Evolutionary conservation across 352 stramenopile genomes (phyloP).

Genomic region (Phytophthora lateralis): DNA sequence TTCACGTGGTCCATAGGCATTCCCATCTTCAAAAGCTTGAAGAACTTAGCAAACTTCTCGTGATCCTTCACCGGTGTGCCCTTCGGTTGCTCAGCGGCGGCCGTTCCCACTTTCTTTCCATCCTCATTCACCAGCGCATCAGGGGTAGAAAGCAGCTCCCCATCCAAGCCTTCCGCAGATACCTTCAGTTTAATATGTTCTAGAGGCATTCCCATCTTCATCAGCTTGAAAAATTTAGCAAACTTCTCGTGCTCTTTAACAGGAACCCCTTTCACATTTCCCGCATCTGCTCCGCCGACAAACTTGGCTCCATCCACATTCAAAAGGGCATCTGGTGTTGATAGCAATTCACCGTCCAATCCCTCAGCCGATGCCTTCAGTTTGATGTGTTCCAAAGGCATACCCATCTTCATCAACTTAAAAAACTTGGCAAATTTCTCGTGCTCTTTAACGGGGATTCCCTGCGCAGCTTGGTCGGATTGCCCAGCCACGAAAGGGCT

Average conservation of each 20-base stretch:
- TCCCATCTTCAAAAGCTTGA: conserved; percentile 92
- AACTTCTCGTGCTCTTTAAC: conserved; percentile 91
- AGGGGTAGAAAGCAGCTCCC: conserved; percentile 55
- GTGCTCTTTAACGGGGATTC: conserved; percentile 67
- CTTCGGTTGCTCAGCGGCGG: conserved; percentile 22
- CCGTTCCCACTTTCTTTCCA: conserved; percentile 41
- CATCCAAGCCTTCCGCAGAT: conserved; percentile 62
- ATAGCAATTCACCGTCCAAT: conserved; percentile 88
- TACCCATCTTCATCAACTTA: conserved; percentile 85
- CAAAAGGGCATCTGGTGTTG: conserved; percentile 60
- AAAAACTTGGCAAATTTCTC: conserved; percentile 80
- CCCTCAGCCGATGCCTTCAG: conserved; percentile 84
- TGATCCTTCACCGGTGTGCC: conserved; percentile 82
- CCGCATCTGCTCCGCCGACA: conserved; percentile 8
- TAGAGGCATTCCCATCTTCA: conserved; percentile 82
- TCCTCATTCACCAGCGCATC: conserved; percentile 58
- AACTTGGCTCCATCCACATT: conserved; percentile 65
- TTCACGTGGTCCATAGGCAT: conserved; percentile 90
- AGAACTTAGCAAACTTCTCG: conserved; percentile 93
- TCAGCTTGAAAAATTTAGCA: conserved; percentile 76
- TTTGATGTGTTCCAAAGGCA: conserved; percentile 81
- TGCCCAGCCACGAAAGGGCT: conserved; percentile 41
- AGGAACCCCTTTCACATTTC: conserved; percentile 38
- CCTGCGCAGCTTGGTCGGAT: conserved; percentile 18
- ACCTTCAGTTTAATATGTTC: conserved; percentile 74